Conservation (phyloP, 768 basidiomycete genomes). For the Filobasidium wieringae region DNA sequence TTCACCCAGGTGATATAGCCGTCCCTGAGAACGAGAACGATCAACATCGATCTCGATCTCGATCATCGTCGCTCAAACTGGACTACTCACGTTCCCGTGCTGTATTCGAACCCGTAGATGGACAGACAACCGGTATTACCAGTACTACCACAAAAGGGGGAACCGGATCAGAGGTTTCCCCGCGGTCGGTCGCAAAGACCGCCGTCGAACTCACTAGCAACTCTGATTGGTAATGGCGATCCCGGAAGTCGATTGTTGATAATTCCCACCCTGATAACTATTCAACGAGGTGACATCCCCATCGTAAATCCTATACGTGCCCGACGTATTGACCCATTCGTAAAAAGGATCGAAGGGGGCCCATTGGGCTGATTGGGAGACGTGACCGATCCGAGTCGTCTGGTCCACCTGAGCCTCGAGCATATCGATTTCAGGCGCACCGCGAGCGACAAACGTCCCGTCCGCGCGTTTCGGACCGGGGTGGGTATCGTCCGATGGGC, state of each 20-base stretch:
- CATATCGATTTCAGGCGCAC: slow-evolving; percentile 82
- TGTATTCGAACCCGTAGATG: slow-evolving; percentile 71
- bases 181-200: background rate
- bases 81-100: slow-evolving; percentile 53
- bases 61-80: no score
- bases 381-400: slow-evolving; percentile 43
- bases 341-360: slow-evolving; percentile 65
- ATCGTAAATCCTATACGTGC: slow-evolving; percentile 53
- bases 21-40: slow-evolving; percentile 6
- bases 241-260: slow-evolving; percentile 71
- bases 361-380: slow-evolving; percentile 69
- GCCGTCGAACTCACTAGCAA: slow-evolving; percentile 50
- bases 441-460: slow-evolving; percentile 66
- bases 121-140: slow-evolving; percentile 48
- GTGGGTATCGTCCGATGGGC: slow-evolving; percentile 61
- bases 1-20: slow-evolving; percentile 72
- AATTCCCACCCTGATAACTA: slow-evolving; percentile 50
- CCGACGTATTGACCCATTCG: slow-evolving; percentile 42
- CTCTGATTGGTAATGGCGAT: slow-evolving; percentile 58
- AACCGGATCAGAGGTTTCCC: background rate
- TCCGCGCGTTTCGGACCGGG: slow-evolving; percentile 71
- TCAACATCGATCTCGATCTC: background rate
- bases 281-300: slow-evolving; percentile 20
- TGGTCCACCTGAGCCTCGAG: slow-evolving; percentile 58
- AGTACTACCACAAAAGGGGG: slow-evolving; percentile 17